Evolutionary conservation across 768 basidiomycete genomes (phyloP).

Genomic region (Auricularia heimuer): DNA sequence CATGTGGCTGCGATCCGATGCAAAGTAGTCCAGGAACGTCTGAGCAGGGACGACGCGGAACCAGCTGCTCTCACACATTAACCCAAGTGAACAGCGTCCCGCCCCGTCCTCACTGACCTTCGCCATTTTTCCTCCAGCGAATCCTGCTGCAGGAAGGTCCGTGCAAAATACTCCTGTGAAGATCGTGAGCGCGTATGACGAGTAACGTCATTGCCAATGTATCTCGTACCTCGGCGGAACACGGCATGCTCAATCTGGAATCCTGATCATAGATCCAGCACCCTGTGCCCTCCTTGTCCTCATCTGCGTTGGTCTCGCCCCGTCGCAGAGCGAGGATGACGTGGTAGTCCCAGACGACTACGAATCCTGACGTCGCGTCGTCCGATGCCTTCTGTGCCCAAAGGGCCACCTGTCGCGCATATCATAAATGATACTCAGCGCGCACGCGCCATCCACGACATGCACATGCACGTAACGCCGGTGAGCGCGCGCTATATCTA

Average conservation of each 20-base stretch:
- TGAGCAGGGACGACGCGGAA: constrained; percentile 52
- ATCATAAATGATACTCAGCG: neutral
- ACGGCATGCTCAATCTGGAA: constrained; percentile 41
- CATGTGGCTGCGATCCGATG: constrained; percentile 73
- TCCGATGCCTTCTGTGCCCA: constrained; percentile 46
- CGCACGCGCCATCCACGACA: neutral
- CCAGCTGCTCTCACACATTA: constrained; percentile 27
- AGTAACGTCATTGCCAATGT: neutral
- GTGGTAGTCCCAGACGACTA: constrained; percentile 70
- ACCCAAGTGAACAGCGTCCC: neutral
- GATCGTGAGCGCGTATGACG: constrained; percentile 6
- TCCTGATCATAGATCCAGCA: constrained; percentile 68
- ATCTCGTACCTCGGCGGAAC: constrained; percentile 28
- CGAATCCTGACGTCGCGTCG: constrained; percentile 16
- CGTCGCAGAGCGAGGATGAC: constrained; percentile 27
- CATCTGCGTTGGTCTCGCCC: neutral
- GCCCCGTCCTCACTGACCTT: constrained; percentile 8
- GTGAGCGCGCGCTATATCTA: neutral
- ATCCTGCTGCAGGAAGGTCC: constrained; percentile 17
- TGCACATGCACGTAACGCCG: neutral
- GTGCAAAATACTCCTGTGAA: constrained; percentile 16
- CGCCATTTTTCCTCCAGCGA: constrained; percentile 6
- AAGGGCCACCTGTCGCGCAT: constrained; percentile 43
- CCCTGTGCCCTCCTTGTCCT: constrained; percentile 6
- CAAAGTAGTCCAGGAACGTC: constrained; percentile 48